Percentiles rank a stretch among this genome's conserved stretches.
Conservation (phyloP, 1,139 yeast species). For the Pichia sp. region DNA sequence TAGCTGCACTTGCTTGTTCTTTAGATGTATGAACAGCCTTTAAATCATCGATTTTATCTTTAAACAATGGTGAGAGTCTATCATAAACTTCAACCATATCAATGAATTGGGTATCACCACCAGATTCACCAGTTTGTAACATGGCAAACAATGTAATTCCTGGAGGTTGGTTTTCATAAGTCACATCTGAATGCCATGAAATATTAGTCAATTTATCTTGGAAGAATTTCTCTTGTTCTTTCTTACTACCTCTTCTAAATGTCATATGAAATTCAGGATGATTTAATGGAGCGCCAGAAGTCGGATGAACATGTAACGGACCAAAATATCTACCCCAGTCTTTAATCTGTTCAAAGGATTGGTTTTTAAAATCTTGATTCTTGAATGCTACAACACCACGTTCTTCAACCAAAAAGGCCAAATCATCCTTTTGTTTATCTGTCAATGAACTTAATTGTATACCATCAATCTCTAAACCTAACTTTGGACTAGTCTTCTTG, state of each 20-base stretch:
- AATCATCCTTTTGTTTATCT: conserved; percentile 57
- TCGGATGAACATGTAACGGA: conserved; percentile 69
- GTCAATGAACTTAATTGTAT: conserved; percentile 55
- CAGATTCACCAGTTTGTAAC: conserved; percentile 34
- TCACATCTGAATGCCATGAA: conserved; percentile 67
- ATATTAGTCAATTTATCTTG: conserved; percentile 37
- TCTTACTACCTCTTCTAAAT: conserved; percentile 49
- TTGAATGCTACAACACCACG: conserved; percentile 70
- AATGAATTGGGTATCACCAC: conserved; percentile 72
- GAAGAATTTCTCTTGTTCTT: conserved; percentile 37
- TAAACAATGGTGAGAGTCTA: conserved; percentile 60
- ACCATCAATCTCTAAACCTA: conserved; percentile 63
- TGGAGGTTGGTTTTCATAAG: conserved; percentile 72
- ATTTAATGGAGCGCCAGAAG: conserved; percentile 64
- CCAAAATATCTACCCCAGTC: conserved; percentile 66
- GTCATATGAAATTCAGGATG: conserved; percentile 62
- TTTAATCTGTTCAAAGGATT: conserved; percentile 44
- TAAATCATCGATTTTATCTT: conserved; percentile 53
- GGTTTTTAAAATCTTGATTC: conserved; percentile 58
- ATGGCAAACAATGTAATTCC: conserved; percentile 61
- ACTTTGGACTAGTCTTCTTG: conserved; percentile 52
- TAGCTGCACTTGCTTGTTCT: conserved; percentile 62
- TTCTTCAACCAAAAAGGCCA: conserved; percentile 62
- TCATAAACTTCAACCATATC: conserved; percentile 66
- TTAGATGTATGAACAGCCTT: conserved; percentile 67